Conservation (phyloP, 1,139 yeast genomes). For the Candida albicans region DNA sequence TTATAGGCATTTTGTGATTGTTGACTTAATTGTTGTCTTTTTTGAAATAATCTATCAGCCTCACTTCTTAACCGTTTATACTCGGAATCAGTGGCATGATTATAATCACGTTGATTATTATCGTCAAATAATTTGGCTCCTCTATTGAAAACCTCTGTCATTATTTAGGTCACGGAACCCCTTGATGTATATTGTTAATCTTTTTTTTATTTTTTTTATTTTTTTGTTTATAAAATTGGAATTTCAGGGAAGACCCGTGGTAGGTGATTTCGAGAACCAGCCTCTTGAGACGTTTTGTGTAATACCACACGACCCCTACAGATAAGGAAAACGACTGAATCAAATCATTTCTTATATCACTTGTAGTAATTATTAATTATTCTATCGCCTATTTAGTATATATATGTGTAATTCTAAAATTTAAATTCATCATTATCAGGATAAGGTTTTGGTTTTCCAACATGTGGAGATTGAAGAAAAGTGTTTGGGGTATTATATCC, state of each 20-base stretch:
- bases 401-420: not conserved
- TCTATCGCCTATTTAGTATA: not conserved
- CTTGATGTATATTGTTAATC: not conserved
- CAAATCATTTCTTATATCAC: too few relatives aligned
- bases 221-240: too few relatives aligned
- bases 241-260: too few relatives aligned
- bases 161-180: slow-evolving; percentile 3
- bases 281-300: too few relatives aligned
- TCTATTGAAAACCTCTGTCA: slow-evolving; percentile 30
- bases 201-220: not conserved
- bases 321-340: too few relatives aligned
- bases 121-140: slow-evolving; percentile 39
- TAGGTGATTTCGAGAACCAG: too few relatives aligned
- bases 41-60: slow-evolving; percentile 68
- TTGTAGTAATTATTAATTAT: too few relatives aligned
- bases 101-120: slow-evolving; percentile 52
- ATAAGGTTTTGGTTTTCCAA: not conserved
- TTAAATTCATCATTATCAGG: not conserved
- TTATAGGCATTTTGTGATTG: slow-evolving; percentile 79
- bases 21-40: slow-evolving; percentile 54
- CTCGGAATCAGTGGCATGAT: slow-evolving; percentile 68
- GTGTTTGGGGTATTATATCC: not conserved
- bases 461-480: not conserved
- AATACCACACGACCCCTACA: too few relatives aligned
- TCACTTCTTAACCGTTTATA: slow-evolving; percentile 63